Base-by-base conservation (phyloP, 2,329 filamentous ascomycete species). In the Fusarium subglutinans region DNA sequence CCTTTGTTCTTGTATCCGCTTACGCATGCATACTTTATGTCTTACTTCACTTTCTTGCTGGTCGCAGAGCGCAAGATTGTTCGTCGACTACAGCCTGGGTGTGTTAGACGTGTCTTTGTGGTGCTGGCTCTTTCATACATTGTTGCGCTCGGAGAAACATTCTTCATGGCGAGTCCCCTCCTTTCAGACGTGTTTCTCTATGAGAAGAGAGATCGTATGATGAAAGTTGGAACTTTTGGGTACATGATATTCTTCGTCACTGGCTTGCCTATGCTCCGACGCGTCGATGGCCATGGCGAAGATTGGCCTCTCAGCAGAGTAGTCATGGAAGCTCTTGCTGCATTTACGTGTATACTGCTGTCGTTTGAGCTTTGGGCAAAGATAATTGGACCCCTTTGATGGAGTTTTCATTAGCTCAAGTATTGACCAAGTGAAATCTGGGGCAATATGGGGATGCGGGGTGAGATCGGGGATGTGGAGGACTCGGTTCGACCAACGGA, bases 1-100 rank as follows among this genome's bases (percentile, higher is more conserved):
- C 64, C 62, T 14, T 20, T 66, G 6, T 67, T 66, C 41, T 9
- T 67, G 37, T 67, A 67, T 30, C 62, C 62, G 24, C 62, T 67
- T 7, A 67, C 64, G 1, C 44, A 67, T 28, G 51, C 64, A 24
- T 59, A 59, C 11, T 67, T 67, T 9, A 67, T 67, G 62, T 66
- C 38, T 28, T 66, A 66, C 38, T 67, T 50, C 14, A 51, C 64
- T 9, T 33, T 51, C 30, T 41, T 66, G 43, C 11, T 59, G 13
- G 13, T 35, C 10, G 44, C 38, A 3, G 51, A 67, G 44, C 55
- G 51, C n/a, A 35, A 30, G 3, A 20, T 67, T 35, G 5, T 51
- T 17, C n/a, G 24, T 10, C n/a, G 26, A 7, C 9, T 59, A 17
- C 44, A n/a, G 2, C 44, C 40, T 20, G n/a, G 50, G 0, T 38